Evolutionary conservation across 116 monocot species (phyloP).

Genomic region (Dioscorea cayenensis): DNA sequence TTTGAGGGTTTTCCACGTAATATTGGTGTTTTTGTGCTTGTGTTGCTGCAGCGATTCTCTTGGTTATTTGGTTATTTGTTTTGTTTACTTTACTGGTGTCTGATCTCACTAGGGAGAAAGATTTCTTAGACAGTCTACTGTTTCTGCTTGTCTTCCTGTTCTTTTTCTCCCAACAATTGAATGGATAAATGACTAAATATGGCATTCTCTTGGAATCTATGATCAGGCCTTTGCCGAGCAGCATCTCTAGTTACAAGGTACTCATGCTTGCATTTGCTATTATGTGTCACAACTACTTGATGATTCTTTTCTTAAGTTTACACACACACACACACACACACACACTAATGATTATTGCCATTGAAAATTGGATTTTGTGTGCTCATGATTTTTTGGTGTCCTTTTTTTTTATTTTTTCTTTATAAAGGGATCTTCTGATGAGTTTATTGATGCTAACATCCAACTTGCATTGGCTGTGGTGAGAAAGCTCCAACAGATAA

Average conservation of each 20-base stretch:
- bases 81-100: no score
- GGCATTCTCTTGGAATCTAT: background rate
- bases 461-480: slow-evolving; percentile 94
- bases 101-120: no score
- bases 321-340: no score
- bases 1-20: no score
- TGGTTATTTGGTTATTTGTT: no score
- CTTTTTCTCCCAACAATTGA: no score
- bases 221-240: slow-evolving; percentile 86
- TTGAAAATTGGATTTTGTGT: background rate
- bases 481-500: slow-evolving; percentile 69
- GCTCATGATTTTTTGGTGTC: background rate
- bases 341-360: no score
- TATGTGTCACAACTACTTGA: background rate
- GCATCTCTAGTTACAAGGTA: slow-evolving; percentile 94
- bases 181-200: background rate
- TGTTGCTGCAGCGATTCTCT: no score
- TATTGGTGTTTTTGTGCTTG: no score
- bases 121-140: no score
- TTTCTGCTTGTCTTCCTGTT: no score
- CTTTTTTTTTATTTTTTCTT: background rate
- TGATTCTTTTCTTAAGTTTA: background rate
- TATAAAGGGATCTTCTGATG: slow-evolving; percentile 92
- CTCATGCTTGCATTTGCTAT: background rate
- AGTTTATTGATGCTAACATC: slow-evolving; percentile 96